phyloP scores from a whole-genome alignment of 2,329 filamentous ascomycete genomes.

The Podosphaera xanthii region DNA sequence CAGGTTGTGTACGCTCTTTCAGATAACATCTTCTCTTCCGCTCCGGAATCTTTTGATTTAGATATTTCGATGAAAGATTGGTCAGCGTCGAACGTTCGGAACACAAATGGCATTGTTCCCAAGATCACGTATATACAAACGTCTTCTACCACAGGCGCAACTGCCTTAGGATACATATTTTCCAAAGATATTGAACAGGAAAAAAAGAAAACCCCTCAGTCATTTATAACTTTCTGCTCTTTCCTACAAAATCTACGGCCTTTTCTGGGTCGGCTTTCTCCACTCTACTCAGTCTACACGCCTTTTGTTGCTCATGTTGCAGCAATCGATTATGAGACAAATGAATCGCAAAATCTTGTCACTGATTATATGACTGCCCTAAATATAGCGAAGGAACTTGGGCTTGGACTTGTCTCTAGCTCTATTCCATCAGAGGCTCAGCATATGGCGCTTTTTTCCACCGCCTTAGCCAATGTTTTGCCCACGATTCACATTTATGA shows the following conservation, averaged over 20 bases:
- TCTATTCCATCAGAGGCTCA: constrained; percentile 76
- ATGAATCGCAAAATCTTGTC: constrained; percentile 45
- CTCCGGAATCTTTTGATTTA: constrained; percentile 77
- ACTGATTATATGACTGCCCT: constrained; percentile 71
- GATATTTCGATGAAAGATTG: constrained; percentile 65
- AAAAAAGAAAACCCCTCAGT: constrained; percentile 81
- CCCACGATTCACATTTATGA: constrained; percentile 82
- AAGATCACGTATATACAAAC: constrained; percentile 65
- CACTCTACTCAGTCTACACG: constrained; percentile 78
- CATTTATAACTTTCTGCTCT: constrained; percentile 66
- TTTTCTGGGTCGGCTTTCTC: constrained; percentile 74
- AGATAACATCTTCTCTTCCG: constrained; percentile 95
- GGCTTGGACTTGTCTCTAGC: constrained; percentile 66
- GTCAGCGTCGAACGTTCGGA: constrained; percentile 45
- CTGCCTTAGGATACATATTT: constrained; percentile 92
- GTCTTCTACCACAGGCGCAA: constrained; percentile 65
- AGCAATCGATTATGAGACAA: constrained; percentile 59
- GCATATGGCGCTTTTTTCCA: constrained; percentile 84
- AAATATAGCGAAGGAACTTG: constrained; percentile 68
- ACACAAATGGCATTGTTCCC: constrained; percentile 63
- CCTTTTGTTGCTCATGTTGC: constrained; percentile 85
- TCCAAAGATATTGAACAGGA: constrained; percentile 84
- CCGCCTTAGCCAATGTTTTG: constrained; percentile 51
- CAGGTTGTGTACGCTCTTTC: constrained; percentile 89
- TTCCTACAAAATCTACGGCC: constrained; percentile 59